Conservation (phyloP, 2,329 filamentous ascomycete species). For the Stachybotrys elegans region DNA sequence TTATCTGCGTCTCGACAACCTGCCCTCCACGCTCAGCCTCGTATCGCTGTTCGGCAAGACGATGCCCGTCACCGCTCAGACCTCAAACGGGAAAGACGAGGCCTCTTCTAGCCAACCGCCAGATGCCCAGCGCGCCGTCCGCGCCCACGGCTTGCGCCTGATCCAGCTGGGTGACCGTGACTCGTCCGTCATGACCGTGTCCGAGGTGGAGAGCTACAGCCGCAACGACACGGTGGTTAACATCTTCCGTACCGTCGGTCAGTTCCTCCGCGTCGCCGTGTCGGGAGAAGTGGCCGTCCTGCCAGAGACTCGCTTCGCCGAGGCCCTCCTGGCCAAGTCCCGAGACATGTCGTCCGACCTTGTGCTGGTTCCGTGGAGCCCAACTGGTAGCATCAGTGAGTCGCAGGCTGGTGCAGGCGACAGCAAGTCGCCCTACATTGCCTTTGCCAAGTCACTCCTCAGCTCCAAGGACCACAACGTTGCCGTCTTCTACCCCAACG, state of each 20-base stretch:
- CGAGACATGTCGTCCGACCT: conserved; percentile 67
- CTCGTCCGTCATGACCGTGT: conserved; percentile 91
- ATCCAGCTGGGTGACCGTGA: conserved; percentile 86
- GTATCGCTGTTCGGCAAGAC: conserved; percentile 68
- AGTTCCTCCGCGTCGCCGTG: conserved; percentile 76
- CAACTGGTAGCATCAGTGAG: conserved; percentile 72
- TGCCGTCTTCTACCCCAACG: conserved; percentile 76
- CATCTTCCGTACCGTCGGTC: conserved; percentile 83
- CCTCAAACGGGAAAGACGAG: conserved; percentile 10
- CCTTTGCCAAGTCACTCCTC: conserved; percentile 68
- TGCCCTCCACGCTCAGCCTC: conserved; percentile 76
- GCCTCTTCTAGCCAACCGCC: conserved; percentile 8
- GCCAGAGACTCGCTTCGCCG: conserved; percentile 71
- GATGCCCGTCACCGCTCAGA: conserved; percentile 13
- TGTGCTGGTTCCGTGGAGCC: conserved; percentile 84
- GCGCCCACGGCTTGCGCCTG: conserved; percentile 80
- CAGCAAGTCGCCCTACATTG: conserved; percentile 52
- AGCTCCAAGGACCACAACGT: conserved; percentile 60
- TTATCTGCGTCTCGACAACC: conserved; percentile 78
- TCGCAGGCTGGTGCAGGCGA: conserved; percentile 23
- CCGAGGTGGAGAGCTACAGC: conserved; percentile 70
- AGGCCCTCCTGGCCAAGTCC: conserved; percentile 67
- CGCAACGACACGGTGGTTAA: conserved; percentile 81
- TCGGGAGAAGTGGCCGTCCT: conserved; percentile 78
- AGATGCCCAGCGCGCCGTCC: conserved; percentile 30